phyloP scores from a whole-genome alignment of 805 yeast genomes.

The Ogataea allantospora region DNA sequence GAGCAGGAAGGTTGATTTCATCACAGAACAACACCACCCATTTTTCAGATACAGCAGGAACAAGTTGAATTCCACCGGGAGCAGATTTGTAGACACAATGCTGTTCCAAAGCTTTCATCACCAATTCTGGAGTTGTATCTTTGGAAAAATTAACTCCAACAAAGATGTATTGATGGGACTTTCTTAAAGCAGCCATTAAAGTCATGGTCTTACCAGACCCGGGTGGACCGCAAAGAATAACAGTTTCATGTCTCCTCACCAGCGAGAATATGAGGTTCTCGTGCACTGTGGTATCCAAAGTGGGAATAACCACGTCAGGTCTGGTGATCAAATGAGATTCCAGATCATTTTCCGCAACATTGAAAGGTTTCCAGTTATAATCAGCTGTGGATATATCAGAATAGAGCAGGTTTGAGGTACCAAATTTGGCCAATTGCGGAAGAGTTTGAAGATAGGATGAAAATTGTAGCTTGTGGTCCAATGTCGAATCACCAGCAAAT shows the following conservation, averaged over 20 bases:
- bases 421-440: slow-evolving; percentile 19
- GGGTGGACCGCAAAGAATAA: slow-evolving; percentile 91
- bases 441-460: slow-evolving; percentile 28
- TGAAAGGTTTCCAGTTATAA: slow-evolving; percentile 47
- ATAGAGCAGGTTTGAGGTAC: slow-evolving; percentile 35
- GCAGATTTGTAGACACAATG: slow-evolving; percentile 60
- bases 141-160: slow-evolving; percentile 79
- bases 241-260: slow-evolving; percentile 53
- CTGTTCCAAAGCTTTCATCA: slow-evolving; percentile 68
- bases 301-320: slow-evolving; percentile 71
- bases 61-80: slow-evolving; percentile 48
- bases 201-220: slow-evolving; percentile 98
- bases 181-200: slow-evolving; percentile 62
- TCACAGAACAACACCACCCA: slow-evolving; percentile 87
- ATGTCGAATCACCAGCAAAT: slow-evolving; percentile 55
- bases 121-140: slow-evolving; percentile 61
- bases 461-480: slow-evolving; percentile 39
- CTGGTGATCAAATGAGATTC: slow-evolving; percentile 58
- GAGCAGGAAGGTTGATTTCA: slow-evolving; percentile 79
- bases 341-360: slow-evolving; percentile 43
- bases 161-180: slow-evolving; percentile 55
- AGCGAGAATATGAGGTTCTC: slow-evolving; percentile 59
- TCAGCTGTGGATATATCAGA: slow-evolving; percentile 44
- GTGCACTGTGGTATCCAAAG: slow-evolving; percentile 71
- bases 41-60: slow-evolving; percentile 61